phyloP scores from a whole-genome alignment of 176 grass and related monocot genomes.

The Avena sativa region DNA sequence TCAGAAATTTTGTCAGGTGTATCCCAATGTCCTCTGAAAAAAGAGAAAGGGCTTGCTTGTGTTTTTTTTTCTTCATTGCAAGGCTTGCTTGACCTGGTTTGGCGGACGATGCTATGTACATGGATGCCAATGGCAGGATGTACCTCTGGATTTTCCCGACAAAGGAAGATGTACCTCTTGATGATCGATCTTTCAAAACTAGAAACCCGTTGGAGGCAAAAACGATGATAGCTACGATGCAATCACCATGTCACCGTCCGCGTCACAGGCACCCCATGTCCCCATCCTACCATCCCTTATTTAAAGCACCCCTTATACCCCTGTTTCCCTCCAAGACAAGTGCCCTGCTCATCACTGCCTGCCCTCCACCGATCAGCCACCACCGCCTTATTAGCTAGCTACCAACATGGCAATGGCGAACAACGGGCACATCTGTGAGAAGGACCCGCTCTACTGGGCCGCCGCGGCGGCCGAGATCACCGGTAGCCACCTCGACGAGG shows the following conservation, averaged over 20 bases:
- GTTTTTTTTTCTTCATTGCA: too few species aligned
- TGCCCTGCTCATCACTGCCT: too few species aligned
- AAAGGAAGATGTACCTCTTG: too few species aligned
- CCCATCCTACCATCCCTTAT: background rate
- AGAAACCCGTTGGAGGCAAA: background rate
- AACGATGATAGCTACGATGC: background rate
- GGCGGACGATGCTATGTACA: background rate
- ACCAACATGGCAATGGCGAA: too few species aligned
- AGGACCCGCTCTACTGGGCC: background rate
- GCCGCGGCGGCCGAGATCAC: background rate
- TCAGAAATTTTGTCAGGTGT: background rate
- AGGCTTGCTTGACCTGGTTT: background rate
- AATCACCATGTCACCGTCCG: background rate
- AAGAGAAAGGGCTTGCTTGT: background rate
- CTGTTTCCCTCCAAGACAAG: background rate
- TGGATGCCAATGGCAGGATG: too few species aligned
- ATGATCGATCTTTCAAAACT: background rate
- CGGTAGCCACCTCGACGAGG: conserved; percentile 14
- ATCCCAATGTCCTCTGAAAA: background rate
- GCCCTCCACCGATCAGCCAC: too few species aligned
- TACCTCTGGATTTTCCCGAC: background rate
- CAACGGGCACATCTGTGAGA: too few species aligned
- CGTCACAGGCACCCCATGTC: too few species aligned
- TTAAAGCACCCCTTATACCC: background rate
- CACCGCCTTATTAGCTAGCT: too few species aligned